phyloP scores from a whole-genome alignment of 106 monocot genomes.

The Narthecium ossifragum region DNA sequence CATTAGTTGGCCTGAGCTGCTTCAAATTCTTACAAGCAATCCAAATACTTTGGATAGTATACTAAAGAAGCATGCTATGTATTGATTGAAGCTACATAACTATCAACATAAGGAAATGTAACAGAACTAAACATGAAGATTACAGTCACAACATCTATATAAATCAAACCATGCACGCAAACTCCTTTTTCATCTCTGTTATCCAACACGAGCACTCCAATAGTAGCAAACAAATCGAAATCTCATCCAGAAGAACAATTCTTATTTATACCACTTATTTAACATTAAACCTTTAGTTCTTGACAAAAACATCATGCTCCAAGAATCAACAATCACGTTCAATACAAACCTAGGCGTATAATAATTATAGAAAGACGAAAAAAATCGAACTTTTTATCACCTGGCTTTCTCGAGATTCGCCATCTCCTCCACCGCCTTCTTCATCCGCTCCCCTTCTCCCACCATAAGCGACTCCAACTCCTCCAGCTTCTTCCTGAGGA shows the following conservation, averaged over 20 bases:
- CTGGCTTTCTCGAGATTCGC: constrained; percentile 59
- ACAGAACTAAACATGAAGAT: too few species aligned
- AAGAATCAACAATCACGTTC: not conserved
- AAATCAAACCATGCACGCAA: too few species aligned
- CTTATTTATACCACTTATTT: not conserved
- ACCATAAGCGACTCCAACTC: constrained; percentile 29
- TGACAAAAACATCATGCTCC: not conserved
- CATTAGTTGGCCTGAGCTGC: too few species aligned
- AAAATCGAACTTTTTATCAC: constrained; percentile 11
- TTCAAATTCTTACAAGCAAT: too few species aligned
- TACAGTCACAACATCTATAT: too few species aligned
- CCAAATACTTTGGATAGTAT: too few species aligned
- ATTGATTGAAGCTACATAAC: too few species aligned
- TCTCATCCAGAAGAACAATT: not conserved
- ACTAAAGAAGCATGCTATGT: too few species aligned
- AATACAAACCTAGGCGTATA: not conserved
- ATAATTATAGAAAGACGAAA: not conserved
- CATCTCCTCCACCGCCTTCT: constrained; percentile 28
- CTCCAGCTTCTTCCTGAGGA: constrained; percentile 25
- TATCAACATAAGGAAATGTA: too few species aligned
- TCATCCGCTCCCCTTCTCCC: constrained; percentile 49
- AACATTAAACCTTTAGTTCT: not conserved
- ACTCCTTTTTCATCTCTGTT: too few species aligned
- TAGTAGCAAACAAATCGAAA: too few species aligned
- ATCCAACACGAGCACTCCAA: too few species aligned